These are phyloP conservation scores for Coemansia biformis DNA, from an alignment of 192 early-diverging fungal species.

Conservation along the genomic window DNA sequence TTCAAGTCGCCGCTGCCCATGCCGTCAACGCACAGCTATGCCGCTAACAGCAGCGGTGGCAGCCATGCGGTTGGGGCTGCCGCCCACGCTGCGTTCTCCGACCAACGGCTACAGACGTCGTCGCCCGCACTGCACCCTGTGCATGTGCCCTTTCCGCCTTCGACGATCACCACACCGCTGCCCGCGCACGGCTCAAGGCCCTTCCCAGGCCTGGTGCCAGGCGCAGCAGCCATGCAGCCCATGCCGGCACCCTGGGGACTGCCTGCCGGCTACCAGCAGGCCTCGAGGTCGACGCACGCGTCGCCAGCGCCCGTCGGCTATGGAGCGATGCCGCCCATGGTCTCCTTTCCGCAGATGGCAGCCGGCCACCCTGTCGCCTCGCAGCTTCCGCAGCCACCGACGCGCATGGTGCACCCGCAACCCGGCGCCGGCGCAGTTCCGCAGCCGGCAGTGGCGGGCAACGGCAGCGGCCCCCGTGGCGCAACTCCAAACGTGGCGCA, in stretches of 20 bases:
- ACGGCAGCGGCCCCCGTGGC: not conserved
- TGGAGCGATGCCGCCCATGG: slow-evolving; percentile 23
- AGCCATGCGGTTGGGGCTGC: no score
- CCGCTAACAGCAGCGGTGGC: not conserved
- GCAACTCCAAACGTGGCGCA: slow-evolving; percentile 28
- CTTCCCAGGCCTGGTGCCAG: not conserved
- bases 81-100: not conserved
- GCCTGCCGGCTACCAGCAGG: slow-evolving; percentile 9
- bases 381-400: slow-evolving; percentile 9
- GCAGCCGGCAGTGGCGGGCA: not conserved
- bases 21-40: slow-evolving; percentile 7
- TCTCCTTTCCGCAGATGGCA: slow-evolving; percentile 30
- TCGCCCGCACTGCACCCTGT: slow-evolving; percentile 38
- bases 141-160: slow-evolving; percentile 43
- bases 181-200: slow-evolving; percentile 36
- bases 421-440: no score
- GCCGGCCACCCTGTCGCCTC: slow-evolving; percentile 11
- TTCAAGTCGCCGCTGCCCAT: slow-evolving; percentile 36
- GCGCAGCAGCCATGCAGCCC: slow-evolving; percentile 9
- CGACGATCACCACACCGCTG: slow-evolving; percentile 43
- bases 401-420: slow-evolving; percentile 3
- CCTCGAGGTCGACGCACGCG: slow-evolving; percentile 25
- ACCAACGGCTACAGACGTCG: slow-evolving; percentile 13
- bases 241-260: not conserved
- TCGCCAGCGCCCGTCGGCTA: slow-evolving; percentile 32